Base-by-base conservation (phyloP, 768 basidiomycete genomes). In the Amanita muscaria region DNA sequence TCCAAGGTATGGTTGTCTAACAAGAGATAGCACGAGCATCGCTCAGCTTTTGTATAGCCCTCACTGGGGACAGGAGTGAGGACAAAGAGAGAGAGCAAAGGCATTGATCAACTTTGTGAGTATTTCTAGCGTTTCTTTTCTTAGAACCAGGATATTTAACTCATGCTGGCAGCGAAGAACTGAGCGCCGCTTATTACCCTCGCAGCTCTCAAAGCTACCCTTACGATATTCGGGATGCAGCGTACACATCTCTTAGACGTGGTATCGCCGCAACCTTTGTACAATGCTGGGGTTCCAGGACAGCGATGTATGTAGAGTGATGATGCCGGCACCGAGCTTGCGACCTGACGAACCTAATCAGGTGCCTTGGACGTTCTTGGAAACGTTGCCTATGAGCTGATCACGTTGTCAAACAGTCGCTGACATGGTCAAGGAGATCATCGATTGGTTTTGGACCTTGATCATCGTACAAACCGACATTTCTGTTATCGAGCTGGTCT, bases 281-380 rank as follows among this genome's bases (percentile, higher is more conserved):
- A 63, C 68, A 1, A 79, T 88, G 63, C 53, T 88, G 10, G 60
- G 68, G 22, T 78, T 73, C 3, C 65, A 69, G 2, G 73, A 83
- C 32, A 44, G 57, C 21, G 63, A 64, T 57, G 86, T 87, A 47
- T 51, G 74, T 55, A 15, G 30, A 3, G 16, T 32, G 34, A 15
- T 25, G 6, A n/a, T n/a, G 2, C 23, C 7, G n/a, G 18, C 3
- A 19, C 8, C 16, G 9, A 3, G 22, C n/a, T 4, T 15, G 4
- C 14, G 10, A 11, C 3, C 18, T 30, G 9, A 39, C 11, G 9
- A 23, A 11, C 21, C 5, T 46, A 83, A 59, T 53, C 63, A 7
- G 83, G 80, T 43, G 85, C 84, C 8, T 70, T 96, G 24, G 75
- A 76, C 25, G 67, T 92, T 7, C 61, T 96, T 11, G 67, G 73